Evolutionary conservation across 306 rosid genomes (phyloP), one percentile per base, ranked within the genome.

Genomic region (Inga oerstediana): DNA sequence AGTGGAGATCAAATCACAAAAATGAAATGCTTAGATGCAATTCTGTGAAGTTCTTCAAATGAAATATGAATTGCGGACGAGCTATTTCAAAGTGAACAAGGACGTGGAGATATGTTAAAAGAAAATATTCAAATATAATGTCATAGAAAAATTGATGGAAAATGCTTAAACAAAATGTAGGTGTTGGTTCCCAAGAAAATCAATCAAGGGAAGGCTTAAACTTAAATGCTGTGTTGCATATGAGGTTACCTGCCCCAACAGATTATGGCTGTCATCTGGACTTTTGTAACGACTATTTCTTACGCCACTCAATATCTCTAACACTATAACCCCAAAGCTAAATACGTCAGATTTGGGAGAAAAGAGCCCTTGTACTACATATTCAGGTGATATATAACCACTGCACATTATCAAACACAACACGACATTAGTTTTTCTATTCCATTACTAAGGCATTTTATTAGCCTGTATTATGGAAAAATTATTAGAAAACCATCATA

Each of bases 241-340:
- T 84, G 19, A 44, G 17, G 32, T 84, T 84, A 84, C 84, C 84
- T 84, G 84, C 32, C 81, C 81, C 32, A 80, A 24, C 58, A 84
- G 30, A 75, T 84, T 84, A 37, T 22, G 74, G 48, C 8, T 56
- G 32, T 68, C 32, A 34, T 68, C 34, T 84, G 43, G 78, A 68
- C 76, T 41, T 12, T 46, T 56, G 72, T 32, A 80, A 64, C 3
- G 43, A 22, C 10, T 79, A 24, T 85, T 85, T 86, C 44, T 89
- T 48, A 69, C 77, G 44, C 92, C 92, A 75, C 88, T 89, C 30
- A 91, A 48, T 61, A 89, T 87, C 88, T 91, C 88, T 65, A 89
- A 58, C 27, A 91, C 80, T 59, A 91, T 61, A 10, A 87, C 88
- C 35, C 92, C 91, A 32, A 91, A 84, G 81, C 94, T 88, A 43